These are phyloP conservation scores for Sporothrix curviconia DNA, from an alignment of 2,329 filamentous ascomycete genomes.

Conservation along the genomic window DNA sequence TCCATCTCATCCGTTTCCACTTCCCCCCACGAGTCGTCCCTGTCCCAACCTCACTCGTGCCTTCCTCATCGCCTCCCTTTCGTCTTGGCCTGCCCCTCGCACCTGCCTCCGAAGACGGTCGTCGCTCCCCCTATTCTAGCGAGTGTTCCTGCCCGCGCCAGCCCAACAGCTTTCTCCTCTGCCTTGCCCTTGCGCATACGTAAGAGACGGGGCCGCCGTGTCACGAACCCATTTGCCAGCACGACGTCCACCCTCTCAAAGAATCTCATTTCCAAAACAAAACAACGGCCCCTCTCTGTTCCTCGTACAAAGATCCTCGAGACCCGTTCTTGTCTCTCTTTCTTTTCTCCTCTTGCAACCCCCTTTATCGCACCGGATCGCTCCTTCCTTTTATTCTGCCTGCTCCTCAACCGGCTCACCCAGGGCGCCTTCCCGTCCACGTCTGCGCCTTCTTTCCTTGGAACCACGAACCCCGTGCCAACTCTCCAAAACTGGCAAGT, in stretches of 20 bases:
- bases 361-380: background rate
- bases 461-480: conserved; percentile 3
- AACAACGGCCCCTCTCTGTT: no score
- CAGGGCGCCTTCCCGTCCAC: background rate
- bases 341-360: no score
- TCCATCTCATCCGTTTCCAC: background rate
- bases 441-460: background rate
- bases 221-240: conserved; percentile 1
- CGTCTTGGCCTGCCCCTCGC: conserved; percentile 1
- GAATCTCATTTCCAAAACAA: background rate
- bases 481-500: no score
- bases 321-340: background rate
- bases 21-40: conserved; percentile 4
- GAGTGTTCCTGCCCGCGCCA: background rate
- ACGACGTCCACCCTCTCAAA: background rate
- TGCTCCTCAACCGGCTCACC: background rate
- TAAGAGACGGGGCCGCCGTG: background rate
- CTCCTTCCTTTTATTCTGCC: background rate
- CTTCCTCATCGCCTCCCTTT: background rate
- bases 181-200: background rate
- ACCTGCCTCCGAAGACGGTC: conserved; percentile 8
- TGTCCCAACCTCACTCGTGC: background rate
- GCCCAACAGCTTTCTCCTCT: background rate
- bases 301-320: background rate
- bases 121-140: background rate